Evolutionary conservation across 176 grass and related monocot species (phyloP).

Genomic region (Oropetium thomaeum): DNA sequence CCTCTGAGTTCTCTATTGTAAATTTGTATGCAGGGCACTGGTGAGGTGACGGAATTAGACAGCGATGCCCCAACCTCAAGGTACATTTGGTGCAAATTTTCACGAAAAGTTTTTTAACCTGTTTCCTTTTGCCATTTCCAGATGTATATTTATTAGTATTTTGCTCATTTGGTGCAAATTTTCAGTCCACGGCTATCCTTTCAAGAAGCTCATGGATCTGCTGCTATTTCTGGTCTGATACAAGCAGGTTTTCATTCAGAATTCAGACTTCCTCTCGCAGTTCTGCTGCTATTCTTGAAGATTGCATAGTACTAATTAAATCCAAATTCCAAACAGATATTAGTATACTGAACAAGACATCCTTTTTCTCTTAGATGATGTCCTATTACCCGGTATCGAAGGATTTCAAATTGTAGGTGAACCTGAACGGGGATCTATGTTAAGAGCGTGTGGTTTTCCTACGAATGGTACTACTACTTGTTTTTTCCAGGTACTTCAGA

Average conservation of each 20-base stretch:
- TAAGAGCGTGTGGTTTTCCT: constrained; percentile 66
- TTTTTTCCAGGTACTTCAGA: constrained; percentile 66
- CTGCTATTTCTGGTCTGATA: background rate
- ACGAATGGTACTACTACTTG: constrained; percentile 75
- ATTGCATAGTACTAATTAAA: background rate
- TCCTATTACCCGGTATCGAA: constrained; percentile 55
- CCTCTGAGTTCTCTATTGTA: background rate
- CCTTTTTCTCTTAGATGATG: constrained; percentile 27
- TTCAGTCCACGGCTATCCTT: background rate
- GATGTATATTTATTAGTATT: background rate
- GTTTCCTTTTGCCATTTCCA: background rate
- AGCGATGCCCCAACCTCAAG: background rate
- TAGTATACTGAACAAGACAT: background rate
- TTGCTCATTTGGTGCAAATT: background rate
- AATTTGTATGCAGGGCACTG: background rate
- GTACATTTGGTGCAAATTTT: background rate
- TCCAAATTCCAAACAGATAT: background rate
- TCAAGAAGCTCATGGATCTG: background rate
- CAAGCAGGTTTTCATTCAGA: background rate
- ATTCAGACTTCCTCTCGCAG: background rate
- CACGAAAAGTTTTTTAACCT: background rate
- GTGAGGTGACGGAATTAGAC: background rate
- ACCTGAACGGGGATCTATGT: constrained; percentile 38
- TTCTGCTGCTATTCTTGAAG: background rate
- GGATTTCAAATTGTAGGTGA: constrained; percentile 66